Evolutionary conservation across 2,329 filamentous ascomycete genomes (phyloP).

Genomic region (Dactylellina haptotyla): DNA sequence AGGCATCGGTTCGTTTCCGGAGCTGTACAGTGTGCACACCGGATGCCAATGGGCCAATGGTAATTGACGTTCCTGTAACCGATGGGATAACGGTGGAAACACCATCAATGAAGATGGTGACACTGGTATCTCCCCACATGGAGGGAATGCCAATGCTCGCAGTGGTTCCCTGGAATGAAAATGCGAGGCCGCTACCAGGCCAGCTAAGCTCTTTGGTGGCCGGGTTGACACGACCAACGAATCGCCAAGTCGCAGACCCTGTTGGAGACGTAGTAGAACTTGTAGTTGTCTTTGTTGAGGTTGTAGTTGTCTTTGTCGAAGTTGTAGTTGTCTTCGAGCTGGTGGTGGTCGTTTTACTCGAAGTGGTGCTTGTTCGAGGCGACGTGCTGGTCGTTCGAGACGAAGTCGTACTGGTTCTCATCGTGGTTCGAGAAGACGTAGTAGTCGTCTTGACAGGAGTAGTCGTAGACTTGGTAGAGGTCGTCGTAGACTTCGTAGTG

Average conservation of each 20-base stretch:
- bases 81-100: conserved; percentile 58
- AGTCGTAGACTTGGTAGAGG: conserved; percentile 3
- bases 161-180: conserved; percentile 62
- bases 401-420: neutral
- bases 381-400: neutral
- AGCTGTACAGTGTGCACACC: conserved; percentile 61
- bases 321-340: neutral
- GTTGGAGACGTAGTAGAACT: conserved; percentile 5
- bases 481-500: neutral
- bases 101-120: conserved; percentile 61
- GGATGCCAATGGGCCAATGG: conserved; percentile 59
- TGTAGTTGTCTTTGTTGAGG: neutral
- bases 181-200: conserved; percentile 63
- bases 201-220: conserved; percentile 63
- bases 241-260: conserved; percentile 54
- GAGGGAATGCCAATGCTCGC: conserved; percentile 61
- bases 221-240: conserved; percentile 63
- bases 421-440: conserved; percentile 2
- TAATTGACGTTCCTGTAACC: conserved; percentile 59
- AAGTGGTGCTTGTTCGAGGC: neutral
- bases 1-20: conserved; percentile 62
- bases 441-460: conserved; percentile 1
- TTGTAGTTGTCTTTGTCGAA: neutral
- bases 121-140: conserved; percentile 60
- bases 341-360: neutral